Evolutionary conservation across 768 basidiomycete species (phyloP).

Genomic region (Tulasnella sp.): DNA sequence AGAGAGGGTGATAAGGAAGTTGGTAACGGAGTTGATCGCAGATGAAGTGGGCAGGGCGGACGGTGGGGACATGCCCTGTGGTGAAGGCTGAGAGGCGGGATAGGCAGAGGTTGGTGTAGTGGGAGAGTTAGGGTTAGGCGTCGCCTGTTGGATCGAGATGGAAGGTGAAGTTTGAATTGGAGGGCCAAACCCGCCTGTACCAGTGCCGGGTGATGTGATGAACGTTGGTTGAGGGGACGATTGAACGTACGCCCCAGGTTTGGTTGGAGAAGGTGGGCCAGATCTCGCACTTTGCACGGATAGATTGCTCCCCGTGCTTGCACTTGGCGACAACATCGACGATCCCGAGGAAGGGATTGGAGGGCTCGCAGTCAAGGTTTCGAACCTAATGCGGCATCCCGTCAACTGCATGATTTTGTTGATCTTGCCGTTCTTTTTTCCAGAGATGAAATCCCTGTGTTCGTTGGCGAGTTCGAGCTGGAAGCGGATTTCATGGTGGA

Average conservation of each 20-base stretch:
- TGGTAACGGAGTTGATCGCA: slow-evolving; percentile 17
- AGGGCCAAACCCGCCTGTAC: neutral
- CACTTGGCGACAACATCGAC: slow-evolving; percentile 33
- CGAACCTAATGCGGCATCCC: slow-evolving; percentile 97
- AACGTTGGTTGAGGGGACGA: slow-evolving; percentile 20
- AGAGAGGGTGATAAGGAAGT: slow-evolving; percentile 23
- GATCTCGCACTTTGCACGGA: neutral
- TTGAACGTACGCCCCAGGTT: neutral
- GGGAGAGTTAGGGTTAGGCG: slow-evolving; percentile 38
- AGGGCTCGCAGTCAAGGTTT: slow-evolving; percentile 76
- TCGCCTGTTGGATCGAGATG: slow-evolving; percentile 16
- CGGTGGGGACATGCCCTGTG: slow-evolving; percentile 40
- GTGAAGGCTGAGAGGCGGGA: slow-evolving; percentile 64
- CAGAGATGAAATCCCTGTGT: slow-evolving; percentile 96
- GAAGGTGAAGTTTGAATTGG: neutral
- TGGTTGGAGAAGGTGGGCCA: slow-evolving; percentile 7
- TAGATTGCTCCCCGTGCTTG: neutral
- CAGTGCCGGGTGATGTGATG: neutral
- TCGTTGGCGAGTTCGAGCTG: slow-evolving; percentile 97
- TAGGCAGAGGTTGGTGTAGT: slow-evolving; percentile 87
- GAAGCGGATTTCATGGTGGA: slow-evolving; percentile 97
- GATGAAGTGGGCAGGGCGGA: neutral
- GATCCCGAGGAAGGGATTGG: slow-evolving; percentile 29
- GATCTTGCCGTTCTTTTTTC: slow-evolving; percentile 99
- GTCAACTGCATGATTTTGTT: slow-evolving; percentile 99